Evolutionary conservation across 331 rosid species (phyloP).

Genomic region (Prunus yedoensis): DNA sequence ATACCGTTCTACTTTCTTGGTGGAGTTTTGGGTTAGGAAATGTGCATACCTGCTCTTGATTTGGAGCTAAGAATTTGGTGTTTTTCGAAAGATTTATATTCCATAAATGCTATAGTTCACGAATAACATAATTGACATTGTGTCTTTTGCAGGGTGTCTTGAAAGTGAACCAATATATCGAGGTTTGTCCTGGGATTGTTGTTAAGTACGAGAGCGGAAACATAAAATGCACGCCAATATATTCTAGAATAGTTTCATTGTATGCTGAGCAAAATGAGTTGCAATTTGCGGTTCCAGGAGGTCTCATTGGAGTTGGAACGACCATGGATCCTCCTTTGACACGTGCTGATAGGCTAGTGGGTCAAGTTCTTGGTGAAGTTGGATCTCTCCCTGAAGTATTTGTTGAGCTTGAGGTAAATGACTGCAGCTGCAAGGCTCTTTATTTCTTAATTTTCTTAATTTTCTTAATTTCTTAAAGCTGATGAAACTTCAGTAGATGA

Average conservation of each 20-base stretch:
- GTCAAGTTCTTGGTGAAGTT: slow-evolving; percentile 96
- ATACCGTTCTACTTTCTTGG: background rate
- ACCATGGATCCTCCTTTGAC: slow-evolving; percentile 97
- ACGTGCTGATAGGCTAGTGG: slow-evolving; percentile 93
- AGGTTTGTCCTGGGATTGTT: slow-evolving; percentile 96
- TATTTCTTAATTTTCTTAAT: no score
- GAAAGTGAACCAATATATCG: slow-evolving; percentile 82
- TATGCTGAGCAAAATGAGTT: slow-evolving; percentile 89
- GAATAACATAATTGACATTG: slow-evolving; percentile 16
- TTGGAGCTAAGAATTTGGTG: background rate
- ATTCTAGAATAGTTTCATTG: slow-evolving; percentile 86
- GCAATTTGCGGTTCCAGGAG: slow-evolving; percentile 91
- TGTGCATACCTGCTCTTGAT: background rate
- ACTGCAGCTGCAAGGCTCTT: background rate
- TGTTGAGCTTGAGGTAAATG: slow-evolving; percentile 82
- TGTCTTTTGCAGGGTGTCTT: slow-evolving; percentile 74
- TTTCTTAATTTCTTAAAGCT: background rate
- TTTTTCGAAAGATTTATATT: background rate
- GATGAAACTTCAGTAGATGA: background rate
- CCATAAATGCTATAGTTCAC: background rate
- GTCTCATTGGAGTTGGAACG: slow-evolving; percentile 88
- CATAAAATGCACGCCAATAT: slow-evolving; percentile 84
- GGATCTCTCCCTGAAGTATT: slow-evolving; percentile 88
- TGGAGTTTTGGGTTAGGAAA: background rate
- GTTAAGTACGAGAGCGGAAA: slow-evolving; percentile 85